Base-by-base conservation (phyloP, 2,329 filamentous ascomycete species). In the Sclerotinia sclerotiorum region DNA sequence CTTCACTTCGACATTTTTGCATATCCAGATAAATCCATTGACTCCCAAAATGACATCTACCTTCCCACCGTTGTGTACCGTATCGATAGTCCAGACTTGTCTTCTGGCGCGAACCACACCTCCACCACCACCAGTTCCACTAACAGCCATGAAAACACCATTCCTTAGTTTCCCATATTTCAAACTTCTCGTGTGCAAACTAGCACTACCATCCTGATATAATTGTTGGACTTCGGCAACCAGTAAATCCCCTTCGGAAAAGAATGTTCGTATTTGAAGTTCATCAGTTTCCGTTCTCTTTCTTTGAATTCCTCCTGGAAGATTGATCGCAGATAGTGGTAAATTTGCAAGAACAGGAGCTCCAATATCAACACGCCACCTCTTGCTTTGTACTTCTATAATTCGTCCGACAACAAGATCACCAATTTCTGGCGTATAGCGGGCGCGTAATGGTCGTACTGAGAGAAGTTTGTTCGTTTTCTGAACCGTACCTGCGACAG, bases 381-480 rank as follows among this genome's bases (percentile, higher is more conserved):
- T 88, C 79, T 90, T 89, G 48, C 91, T 89, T 79, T 97, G 93
- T n/a, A 99, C 95, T 80, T 96, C 93, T 72, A 95, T 88, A 75
- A 99, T 97, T 71, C 95, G 88, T 49, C 95, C 95, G 19, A 99
- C 90, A 3, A 99, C 92, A 5, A 99, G 85, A 80, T 99, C 95
- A 74, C 95, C 95, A 70, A 99, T 97, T 80, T 97, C 94, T 44
- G 95, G 95, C 2, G 88, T 93, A 82, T 99, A 99, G 70, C 95
- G 90, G 24, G 95, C 94, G 70, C 94, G 92, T 3, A 99, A 85
- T 8, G 95, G 93, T 2, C 90, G 89, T 68, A 99, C 91, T 2
- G 93, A 97, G 73, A 99, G 89, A 60, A 99, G 89, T 79, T 97
- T 98, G 85, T 99, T 99, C 70, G 94, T 98, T 78, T 94, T 94